phyloP scores from a whole-genome alignment of 2,329 filamentous ascomycete genomes.

The Pyrenophora teres region DNA sequence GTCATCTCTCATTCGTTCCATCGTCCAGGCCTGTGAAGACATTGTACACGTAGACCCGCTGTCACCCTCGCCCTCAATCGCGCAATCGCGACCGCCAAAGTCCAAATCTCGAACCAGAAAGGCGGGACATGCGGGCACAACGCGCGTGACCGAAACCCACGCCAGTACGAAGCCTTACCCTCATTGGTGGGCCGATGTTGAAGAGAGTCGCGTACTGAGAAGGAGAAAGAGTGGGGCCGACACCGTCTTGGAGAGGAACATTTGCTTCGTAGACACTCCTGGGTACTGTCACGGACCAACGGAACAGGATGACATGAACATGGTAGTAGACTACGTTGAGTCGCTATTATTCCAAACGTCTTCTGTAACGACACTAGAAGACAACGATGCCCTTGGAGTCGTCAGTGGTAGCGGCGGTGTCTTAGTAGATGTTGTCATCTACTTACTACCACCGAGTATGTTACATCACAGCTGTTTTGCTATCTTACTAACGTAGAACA shows the following conservation, averaged over 20 bases:
- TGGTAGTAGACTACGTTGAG: slow-evolving; percentile 71
- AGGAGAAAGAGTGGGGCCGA: slow-evolving; percentile 72
- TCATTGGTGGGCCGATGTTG: slow-evolving; percentile 83
- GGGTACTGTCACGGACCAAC: slow-evolving; percentile 59
- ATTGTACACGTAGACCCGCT: slow-evolving; percentile 89
- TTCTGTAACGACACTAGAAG: slow-evolving; percentile 65
- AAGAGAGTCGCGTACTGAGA: slow-evolving; percentile 64
- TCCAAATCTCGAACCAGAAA: slow-evolving; percentile 35
- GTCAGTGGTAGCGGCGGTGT: slow-evolving; percentile 81
- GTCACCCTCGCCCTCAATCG: slow-evolving; percentile 33
- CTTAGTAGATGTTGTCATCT: slow-evolving; percentile 84
- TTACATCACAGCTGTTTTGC: background rate
- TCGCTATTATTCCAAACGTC: slow-evolving; percentile 67
- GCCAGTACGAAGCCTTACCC: slow-evolving; percentile 69
- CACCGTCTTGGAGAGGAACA: slow-evolving; percentile 81
- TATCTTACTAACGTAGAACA: slow-evolving; percentile 31
- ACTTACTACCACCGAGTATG: slow-evolving; percentile 75
- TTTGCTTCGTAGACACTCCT: slow-evolving; percentile 90
- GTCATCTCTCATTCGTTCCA: slow-evolving; percentile 84
- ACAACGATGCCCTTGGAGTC: slow-evolving; percentile 75
- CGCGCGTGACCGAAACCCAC: slow-evolving; percentile 48
- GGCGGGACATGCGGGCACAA: slow-evolving; percentile 25
- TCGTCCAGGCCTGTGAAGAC: slow-evolving; percentile 84
- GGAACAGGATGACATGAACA: slow-evolving; percentile 27
- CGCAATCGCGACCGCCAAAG: slow-evolving; percentile 29